Conservation (phyloP, 2,329 filamentous ascomycete species). For the Camillea tinctor region DNA sequence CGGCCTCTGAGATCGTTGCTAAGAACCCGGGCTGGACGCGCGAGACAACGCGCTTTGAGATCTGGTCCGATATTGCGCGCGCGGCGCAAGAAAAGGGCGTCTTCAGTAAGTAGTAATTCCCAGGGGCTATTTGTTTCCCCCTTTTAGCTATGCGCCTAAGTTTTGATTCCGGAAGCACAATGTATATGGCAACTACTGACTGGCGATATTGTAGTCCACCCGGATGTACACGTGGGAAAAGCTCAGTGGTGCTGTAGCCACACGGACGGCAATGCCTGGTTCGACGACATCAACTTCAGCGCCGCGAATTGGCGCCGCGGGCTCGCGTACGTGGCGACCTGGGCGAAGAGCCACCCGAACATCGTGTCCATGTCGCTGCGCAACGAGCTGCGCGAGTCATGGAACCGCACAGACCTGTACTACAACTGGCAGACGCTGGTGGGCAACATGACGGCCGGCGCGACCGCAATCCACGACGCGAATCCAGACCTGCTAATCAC, state of each 20-base stretch:
- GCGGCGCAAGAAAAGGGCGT: slow-evolving; percentile 33
- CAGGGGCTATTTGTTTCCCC: too few relatives aligned
- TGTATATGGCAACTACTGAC: too few relatives aligned
- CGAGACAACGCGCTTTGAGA: slow-evolving; percentile 46
- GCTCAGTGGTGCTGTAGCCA: slow-evolving; percentile 46
- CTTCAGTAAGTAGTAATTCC: too few relatives aligned
- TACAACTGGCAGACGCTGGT: slow-evolving; percentile 49
- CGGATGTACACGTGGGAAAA: slow-evolving; percentile 41
- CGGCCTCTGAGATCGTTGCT: slow-evolving; percentile 45
- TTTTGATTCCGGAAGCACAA: too few relatives aligned
- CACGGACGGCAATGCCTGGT: slow-evolving; percentile 53
- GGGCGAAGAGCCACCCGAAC: slow-evolving; percentile 40
- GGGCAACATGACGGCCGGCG: slow-evolving; percentile 42
- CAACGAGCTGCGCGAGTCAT: slow-evolving; percentile 41
- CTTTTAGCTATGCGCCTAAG: too few relatives aligned
- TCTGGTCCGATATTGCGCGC: slow-evolving; percentile 39
- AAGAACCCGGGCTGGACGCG: slow-evolving; percentile 50
- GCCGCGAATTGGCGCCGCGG: slow-evolving; percentile 54
- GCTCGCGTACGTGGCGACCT: slow-evolving; percentile 48
- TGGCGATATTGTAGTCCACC: too few relatives aligned
- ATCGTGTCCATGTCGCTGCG: slow-evolving; percentile 41
- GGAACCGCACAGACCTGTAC: slow-evolving; percentile 33
- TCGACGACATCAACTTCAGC: slow-evolving; percentile 54
- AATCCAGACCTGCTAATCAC: slow-evolving; percentile 47
- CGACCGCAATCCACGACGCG: slow-evolving; percentile 41